Percentiles rank a stretch among this genome's conserved stretches.
Conservation (phyloP, 306 rosid species). For the Corylus heterophylla region DNA sequence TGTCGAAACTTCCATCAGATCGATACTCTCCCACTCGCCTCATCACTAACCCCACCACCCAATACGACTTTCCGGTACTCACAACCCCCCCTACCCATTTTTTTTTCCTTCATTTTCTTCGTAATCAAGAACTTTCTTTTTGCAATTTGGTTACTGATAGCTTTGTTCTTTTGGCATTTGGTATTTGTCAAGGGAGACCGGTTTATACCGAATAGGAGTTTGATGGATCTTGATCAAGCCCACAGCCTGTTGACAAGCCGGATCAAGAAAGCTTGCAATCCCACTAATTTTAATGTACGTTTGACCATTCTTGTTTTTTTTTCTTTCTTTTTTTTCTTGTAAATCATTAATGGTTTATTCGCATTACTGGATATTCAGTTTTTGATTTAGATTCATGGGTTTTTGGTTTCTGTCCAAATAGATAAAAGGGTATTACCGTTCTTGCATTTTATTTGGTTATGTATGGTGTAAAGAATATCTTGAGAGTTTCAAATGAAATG, state of each 20-base stretch:
- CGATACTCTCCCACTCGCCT: conserved; percentile 78
- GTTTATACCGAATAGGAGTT: conserved; percentile 81
- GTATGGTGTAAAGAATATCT: background rate
- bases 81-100: background rate
- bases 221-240: conserved; percentile 98
- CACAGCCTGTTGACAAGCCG: conserved; percentile 64
- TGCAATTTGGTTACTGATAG: background rate
- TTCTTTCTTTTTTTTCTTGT: background rate
- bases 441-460: background rate
- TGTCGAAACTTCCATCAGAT: conserved; percentile 62
- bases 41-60: conserved; percentile 41
- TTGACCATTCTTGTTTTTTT: too few relatives aligned
- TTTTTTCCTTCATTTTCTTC: background rate
- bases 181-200: conserved; percentile 62
- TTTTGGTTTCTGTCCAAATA: background rate
- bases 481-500: background rate
- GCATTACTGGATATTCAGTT: background rate
- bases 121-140: background rate
- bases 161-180: background rate
- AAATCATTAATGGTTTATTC: background rate
- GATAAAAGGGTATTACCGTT: background rate
- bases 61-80: conserved; percentile 65
- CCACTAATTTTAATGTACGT: conserved; percentile 40
- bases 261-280: conserved; percentile 35
- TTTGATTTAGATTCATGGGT: background rate